Base-by-base conservation (phyloP, 2,329 filamentous ascomycete genomes). In the Shiraia bambusicola region DNA sequence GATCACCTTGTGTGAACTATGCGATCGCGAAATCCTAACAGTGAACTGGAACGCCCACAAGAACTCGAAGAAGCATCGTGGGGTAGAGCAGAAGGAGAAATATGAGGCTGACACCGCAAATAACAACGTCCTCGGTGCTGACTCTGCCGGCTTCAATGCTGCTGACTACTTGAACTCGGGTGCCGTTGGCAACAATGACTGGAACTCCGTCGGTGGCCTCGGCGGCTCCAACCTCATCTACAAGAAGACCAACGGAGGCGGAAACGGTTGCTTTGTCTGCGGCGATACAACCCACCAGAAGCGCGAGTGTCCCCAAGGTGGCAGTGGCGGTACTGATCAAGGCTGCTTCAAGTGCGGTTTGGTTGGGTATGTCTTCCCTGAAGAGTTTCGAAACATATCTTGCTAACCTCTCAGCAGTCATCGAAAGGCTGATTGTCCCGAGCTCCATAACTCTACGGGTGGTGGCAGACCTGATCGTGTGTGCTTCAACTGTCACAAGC, bases 151-250 rank as follows among this genome's bases (percentile, higher is more conserved):
- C 14, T 49, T 50, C 28, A 45, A 27, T 22, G 29, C 28, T 17
- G 34, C 38, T 14, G 26, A 27, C 26, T 42, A 31, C 37, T 52
- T 50, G 37, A 27, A 30, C 19, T 15, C 27, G 16, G 32, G 37
- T 13, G 12, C 31, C 12, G 28, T 17, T 13, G 36, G 17, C 9
- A 26, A 19, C 31, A 17, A 15, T 33, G 24, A 79, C 84, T 72
- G 75, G 75, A 47, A 70, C 33, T 29, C 35, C 28, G 42, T 28
- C 7, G 51, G 50, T 64, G 55, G 63, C 16, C 26, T 45, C 31
- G 33, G 13, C 22, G 33, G 24, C 11, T 26, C 30, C 29, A 30
- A 4, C 16, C 31, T 14, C 27, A n/a, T 28, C 12, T 73, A 75
- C 17, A 44, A 41, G 16, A 49, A 41, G 24, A 37, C 26, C 28